A percentile compares a stretch with the other conserved stretches of the same genome.
Evolutionary conservation across 1,284 basidiomycete species (phyloP).

Genomic region (Gomphus sp.): DNA sequence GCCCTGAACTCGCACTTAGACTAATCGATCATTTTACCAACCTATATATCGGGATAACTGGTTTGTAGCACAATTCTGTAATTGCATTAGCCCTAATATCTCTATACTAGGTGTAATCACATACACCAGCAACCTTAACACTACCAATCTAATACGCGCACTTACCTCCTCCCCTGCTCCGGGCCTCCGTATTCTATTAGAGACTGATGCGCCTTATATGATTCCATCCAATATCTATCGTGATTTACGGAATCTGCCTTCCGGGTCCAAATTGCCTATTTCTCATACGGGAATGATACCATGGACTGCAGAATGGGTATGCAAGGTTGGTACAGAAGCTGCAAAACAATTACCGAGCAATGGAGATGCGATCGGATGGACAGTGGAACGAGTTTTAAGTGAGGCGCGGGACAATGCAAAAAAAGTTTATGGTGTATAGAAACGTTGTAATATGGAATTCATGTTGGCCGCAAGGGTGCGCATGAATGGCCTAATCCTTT

Average conservation of each 20-base stretch:
- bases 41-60: constrained; percentile 72
- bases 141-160: constrained; percentile 46
- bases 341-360: constrained; percentile 3
- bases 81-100: not conserved
- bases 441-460: not conserved
- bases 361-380: constrained; percentile 27
- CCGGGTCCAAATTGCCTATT: constrained; percentile 42
- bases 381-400: constrained; percentile 45
- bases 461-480: too few species aligned
- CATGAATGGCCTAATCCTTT: too few species aligned
- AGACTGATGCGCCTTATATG: constrained; percentile 83
- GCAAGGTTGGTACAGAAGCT: constrained; percentile 35
- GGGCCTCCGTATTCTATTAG: constrained; percentile 52
- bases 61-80: constrained; percentile 20
- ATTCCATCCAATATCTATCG: constrained; percentile 62
- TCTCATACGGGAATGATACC: constrained; percentile 76
- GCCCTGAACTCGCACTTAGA: constrained; percentile 57
- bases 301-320: constrained; percentile 71
- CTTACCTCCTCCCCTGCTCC: constrained; percentile 27
- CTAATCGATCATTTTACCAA: constrained; percentile 72
- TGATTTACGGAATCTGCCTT: not conserved
- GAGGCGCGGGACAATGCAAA: constrained; percentile 59
- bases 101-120: constrained; percentile 56
- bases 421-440: constrained; percentile 51
- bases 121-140: constrained; percentile 62